phyloP scores from a whole-genome alignment of 257 asterid species.

The Marsdenia floribunda region DNA sequence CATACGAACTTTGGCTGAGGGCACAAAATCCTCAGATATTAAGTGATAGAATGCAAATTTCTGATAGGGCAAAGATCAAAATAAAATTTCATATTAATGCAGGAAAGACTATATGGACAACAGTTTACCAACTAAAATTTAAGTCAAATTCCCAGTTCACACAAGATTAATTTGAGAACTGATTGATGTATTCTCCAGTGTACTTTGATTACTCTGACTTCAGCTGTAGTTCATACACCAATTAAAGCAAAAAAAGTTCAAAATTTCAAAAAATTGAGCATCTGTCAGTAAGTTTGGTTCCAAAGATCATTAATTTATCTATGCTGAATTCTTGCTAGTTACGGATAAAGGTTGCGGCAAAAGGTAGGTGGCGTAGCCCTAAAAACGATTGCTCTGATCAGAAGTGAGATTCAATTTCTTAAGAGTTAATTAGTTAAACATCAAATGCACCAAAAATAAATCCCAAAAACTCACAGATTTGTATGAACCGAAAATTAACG shows the following conservation, averaged over 20 bases:
- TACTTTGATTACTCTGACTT: background rate
- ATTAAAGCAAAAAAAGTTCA: background rate
- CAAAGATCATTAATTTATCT: background rate
- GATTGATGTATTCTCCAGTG: background rate
- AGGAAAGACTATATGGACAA: background rate
- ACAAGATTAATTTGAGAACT: background rate
- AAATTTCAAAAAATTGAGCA: background rate
- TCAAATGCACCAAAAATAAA: background rate
- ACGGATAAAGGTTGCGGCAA: background rate
- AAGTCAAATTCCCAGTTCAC: background rate
- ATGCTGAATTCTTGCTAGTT: background rate
- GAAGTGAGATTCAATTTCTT: background rate
- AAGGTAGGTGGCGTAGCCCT: background rate
- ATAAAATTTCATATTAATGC: background rate
- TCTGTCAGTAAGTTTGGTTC: background rate
- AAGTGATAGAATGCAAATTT: background rate
- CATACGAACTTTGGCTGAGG: background rate
- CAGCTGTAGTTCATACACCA: background rate
- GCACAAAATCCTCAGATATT: background rate
- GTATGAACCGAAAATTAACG: background rate
- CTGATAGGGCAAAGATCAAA: background rate
- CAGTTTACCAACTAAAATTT: background rate
- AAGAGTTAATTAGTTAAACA: background rate
- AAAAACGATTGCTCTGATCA: background rate
- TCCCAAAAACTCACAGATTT: background rate